These are phyloP conservation scores for Lipomyces yamadae DNA, from an alignment of 805 yeast genomes.

Conservation along the genomic window DNA sequence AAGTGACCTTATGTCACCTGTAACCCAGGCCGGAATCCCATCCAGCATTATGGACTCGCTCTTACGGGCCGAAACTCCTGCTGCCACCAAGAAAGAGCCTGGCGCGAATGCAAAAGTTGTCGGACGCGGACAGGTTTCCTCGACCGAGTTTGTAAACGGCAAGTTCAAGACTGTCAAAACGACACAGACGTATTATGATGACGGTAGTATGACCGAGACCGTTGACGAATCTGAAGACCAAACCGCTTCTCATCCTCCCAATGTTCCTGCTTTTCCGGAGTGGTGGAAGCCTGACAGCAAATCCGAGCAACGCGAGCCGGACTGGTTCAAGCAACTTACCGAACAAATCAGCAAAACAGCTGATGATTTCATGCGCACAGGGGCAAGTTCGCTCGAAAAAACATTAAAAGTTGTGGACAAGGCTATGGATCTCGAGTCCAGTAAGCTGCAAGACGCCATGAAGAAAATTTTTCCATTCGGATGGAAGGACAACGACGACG, in stretches of 20 bases:
- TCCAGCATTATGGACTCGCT: neutral
- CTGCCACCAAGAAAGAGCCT: conserved; percentile 15
- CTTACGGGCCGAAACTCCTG: neutral
- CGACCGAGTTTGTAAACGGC: conserved; percentile 16
- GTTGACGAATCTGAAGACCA: conserved; percentile 12
- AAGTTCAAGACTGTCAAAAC: conserved; percentile 18
- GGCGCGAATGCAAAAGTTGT: conserved; percentile 22
- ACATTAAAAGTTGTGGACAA: neutral
- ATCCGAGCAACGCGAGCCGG: neutral
- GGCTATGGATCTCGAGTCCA: conserved; percentile 3
- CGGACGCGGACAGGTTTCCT: conserved; percentile 17
- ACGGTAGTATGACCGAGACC: conserved; percentile 26
- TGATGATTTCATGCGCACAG: neutral
- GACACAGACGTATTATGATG: conserved; percentile 20
- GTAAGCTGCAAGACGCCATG: conserved; percentile 1
- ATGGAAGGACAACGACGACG: neutral
- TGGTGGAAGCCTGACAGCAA: conserved; percentile 1
- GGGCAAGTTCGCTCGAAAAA: neutral
- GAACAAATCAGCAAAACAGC: neutral
- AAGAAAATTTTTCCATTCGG: neutral
- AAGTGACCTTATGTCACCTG: neutral
- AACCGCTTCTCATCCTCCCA: neutral
- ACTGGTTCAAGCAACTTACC: neutral
- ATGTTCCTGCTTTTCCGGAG: neutral
- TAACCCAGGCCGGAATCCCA: neutral